Percentiles rank a stretch among this genome's conserved stretches.
These are phyloP conservation scores for Pholiota molesta DNA, from an alignment of 768 basidiomycete species.

Conservation along the genomic window DNA sequence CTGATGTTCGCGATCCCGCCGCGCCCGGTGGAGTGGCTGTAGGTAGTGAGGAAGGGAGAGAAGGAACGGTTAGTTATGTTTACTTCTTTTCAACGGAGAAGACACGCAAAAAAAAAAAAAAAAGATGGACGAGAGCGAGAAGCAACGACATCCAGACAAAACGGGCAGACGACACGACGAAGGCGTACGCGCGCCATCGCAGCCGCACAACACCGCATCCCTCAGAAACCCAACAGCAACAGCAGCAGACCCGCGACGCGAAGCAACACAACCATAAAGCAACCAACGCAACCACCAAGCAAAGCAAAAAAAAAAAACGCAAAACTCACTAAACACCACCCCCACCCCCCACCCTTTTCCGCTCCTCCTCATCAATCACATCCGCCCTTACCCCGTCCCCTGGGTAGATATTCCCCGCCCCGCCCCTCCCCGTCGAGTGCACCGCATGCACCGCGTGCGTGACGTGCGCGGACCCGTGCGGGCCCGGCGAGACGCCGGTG, in stretches of 20 bases:
- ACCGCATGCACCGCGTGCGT: constrained; percentile 20
- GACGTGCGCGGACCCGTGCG: background rate
- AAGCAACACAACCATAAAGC: no score
- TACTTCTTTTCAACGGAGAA: no score
- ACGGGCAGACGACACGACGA: no score
- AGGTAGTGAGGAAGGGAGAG: background rate
- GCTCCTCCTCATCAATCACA: constrained; percentile 26
- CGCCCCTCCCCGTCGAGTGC: constrained; percentile 64
- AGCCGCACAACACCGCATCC: no score
- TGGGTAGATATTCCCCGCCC: constrained; percentile 56
- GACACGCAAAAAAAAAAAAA: no score
- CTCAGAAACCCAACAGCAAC: no score
- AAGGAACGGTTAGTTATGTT: background rate
- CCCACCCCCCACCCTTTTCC: constrained; percentile 7
- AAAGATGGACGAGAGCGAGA: no score
- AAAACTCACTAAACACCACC: background rate
- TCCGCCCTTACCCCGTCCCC: constrained; percentile 29
- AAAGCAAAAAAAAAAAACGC: no score
- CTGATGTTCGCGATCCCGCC: constrained; percentile 70
- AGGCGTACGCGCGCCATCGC: no score
- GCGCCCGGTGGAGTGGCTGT: constrained; percentile 70
- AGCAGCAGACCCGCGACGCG: no score
- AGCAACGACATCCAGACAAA: no score
- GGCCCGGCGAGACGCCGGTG: background rate
- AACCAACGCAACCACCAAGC: background rate